Percentiles rank a stretch among this genome's conserved stretches.
Evolutionary conservation across 345 rosid species (phyloP).

Genomic region (Microthlaspi erraticum): DNA sequence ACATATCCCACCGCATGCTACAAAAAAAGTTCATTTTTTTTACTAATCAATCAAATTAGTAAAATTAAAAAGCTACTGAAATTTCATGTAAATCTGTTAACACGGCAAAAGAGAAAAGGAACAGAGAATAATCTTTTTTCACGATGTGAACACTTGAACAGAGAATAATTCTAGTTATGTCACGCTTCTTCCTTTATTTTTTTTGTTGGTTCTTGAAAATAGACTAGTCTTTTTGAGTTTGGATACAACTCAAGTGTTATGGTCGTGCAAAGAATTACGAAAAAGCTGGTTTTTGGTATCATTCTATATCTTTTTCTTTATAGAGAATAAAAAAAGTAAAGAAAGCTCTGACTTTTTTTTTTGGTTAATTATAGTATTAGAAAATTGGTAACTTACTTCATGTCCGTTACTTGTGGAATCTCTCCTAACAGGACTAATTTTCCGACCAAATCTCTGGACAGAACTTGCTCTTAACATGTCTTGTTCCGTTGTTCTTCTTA

Average conservation of each 20-base stretch:
- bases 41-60: slow-evolving; percentile 1
- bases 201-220: neutral
- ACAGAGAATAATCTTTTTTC: slow-evolving; percentile 32
- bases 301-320: slow-evolving; percentile 40
- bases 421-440: slow-evolving; percentile 69
- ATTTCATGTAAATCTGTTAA: slow-evolving; percentile 7
- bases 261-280: slow-evolving; percentile 38
- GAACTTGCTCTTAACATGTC: slow-evolving; percentile 87
- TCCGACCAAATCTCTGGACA: slow-evolving; percentile 68
- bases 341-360: slow-evolving; percentile 37
- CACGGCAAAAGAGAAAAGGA: slow-evolving; percentile 27
- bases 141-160: slow-evolving; percentile 26
- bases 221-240: slow-evolving; percentile 18
- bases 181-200: slow-evolving; percentile 26
- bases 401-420: slow-evolving; percentile 84
- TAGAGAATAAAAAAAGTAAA: neutral
- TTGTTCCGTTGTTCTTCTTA: slow-evolving; percentile 84
- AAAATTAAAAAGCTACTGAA: slow-evolving; percentile 9
- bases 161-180: slow-evolving; percentile 36
- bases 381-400: slow-evolving; percentile 60
- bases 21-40: neutral
- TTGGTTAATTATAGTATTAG: slow-evolving; percentile 17
- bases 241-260: slow-evolving; percentile 21
- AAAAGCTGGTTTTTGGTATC: slow-evolving; percentile 47
- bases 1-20: slow-evolving; percentile 99